Evolutionary conservation across 2,329 filamentous ascomycete genomes (phyloP), one percentile per base, ranked within the genome.

Genomic region (Aspergillus quadricinctus): DNA sequence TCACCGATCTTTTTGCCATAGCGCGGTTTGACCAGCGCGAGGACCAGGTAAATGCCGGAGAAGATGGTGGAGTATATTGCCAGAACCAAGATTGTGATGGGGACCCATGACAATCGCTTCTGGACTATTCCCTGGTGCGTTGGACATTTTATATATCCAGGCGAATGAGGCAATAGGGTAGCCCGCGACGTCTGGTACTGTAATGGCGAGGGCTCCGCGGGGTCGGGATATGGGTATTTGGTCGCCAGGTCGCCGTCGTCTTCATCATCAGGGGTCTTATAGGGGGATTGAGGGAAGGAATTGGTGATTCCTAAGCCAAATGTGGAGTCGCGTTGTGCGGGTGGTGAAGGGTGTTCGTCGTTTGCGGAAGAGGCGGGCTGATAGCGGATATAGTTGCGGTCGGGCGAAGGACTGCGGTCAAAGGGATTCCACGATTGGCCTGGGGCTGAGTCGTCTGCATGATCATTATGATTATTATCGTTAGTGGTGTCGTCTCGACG

Each of bases 1-100:
- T 43, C 46, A 3, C 79, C 78, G 49, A 91, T 86, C 1, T 64
- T 67, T 17, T 77, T 75, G 1, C 85, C 85, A 72, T 85, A 91
- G 56, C 81, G 75, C 0, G 87, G 87, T 54, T 83, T 83, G 0
- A 76, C 65, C 6, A 88, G 72, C 0, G 87, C 84, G 5, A 87
- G 77, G 1, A 81, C 72, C 1, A 91, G 73, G 78, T 86, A 90
- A 9, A 88, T 70, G 1, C 64, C 70, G 0, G 74, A 76, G 31
- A 74, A 62, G 0, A 69, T 43, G 5, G 72, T 75, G 4, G 73
- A 68, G 55, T 75, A 77, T 11, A 75, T 55, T 1, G 73, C 70
- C 3, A 77, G 65, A 4, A 74, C 37, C 27, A 75, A 53, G n/a
- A 75, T 68, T 0, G 69, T 69, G 4, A 72, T 46, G 19, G 72